phyloP scores from a whole-genome alignment of 73 alveolate species.

The Urostyla sp. region DNA sequence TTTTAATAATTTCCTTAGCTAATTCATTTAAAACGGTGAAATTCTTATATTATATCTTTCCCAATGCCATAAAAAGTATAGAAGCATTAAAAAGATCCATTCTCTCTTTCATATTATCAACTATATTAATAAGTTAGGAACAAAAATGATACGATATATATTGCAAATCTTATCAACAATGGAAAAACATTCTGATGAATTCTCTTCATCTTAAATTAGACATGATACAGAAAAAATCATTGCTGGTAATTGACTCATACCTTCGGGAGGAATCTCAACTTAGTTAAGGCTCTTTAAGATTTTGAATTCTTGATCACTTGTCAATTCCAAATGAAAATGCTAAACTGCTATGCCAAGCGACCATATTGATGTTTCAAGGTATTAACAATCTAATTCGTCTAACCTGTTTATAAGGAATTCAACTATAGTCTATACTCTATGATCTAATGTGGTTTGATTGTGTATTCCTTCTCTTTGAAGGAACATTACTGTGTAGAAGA shows the following conservation, averaged over 20 bases:
- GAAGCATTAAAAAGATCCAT: slow-evolving; percentile 49
- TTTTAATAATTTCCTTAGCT: neutral
- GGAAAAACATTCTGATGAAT: neutral
- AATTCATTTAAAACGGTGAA: neutral
- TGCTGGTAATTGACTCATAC: neutral
- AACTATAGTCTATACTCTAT: slow-evolving; percentile 31
- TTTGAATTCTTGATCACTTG: slow-evolving; percentile 5
- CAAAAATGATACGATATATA: neutral
- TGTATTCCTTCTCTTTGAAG: neutral
- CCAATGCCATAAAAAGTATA: slow-evolving; percentile 38
- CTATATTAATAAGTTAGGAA: neutral
- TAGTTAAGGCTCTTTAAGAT: neutral
- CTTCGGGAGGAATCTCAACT: neutral
- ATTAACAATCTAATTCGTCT: slow-evolving; percentile 33
- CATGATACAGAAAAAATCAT: slow-evolving; percentile 9
- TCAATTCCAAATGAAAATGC: neutral
- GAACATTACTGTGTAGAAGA: slow-evolving; percentile 30
- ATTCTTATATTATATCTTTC: neutral
- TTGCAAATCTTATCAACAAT: neutral
- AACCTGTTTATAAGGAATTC: slow-evolving; percentile 27
- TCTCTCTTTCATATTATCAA: slow-evolving; percentile 14
- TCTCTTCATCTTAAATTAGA: slow-evolving; percentile 15
- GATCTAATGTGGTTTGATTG: neutral
- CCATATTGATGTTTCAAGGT: slow-evolving; percentile 45
- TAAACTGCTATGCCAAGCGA: slow-evolving; percentile 25